These are phyloP conservation scores for Guyanaporus albipodus DNA, from an alignment of 768 basidiomycete genomes.

Conservation along the genomic window DNA sequence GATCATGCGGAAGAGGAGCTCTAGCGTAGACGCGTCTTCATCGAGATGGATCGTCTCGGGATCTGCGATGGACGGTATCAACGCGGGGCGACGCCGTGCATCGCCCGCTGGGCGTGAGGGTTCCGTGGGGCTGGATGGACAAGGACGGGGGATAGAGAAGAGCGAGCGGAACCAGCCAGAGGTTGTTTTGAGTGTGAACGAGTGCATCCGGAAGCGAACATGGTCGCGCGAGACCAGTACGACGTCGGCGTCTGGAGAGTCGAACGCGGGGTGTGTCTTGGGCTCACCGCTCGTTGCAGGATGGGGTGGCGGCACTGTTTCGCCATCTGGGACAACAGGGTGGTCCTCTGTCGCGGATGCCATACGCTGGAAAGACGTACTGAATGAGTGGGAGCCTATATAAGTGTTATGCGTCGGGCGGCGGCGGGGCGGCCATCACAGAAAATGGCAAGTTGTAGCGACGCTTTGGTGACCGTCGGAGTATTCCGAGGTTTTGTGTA, in stretches of 20 bases:
- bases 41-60: constrained; percentile 48
- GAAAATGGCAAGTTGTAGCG: no score
- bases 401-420: no score
- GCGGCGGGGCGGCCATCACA: no score
- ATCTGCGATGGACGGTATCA: constrained; percentile 8
- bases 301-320: not conserved
- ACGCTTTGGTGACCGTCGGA: no score
- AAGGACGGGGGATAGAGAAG: constrained; percentile 50
- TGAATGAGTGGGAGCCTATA: no score
- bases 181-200: constrained; percentile 54
- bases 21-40: constrained; percentile 53
- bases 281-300: constrained; percentile 6
- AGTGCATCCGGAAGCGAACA: constrained; percentile 54
- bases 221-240: constrained; percentile 48
- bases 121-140: not conserved
- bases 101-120: not conserved
- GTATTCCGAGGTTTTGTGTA: no score
- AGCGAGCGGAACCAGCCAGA: constrained; percentile 57
- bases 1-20: constrained; percentile 55
- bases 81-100: not conserved
- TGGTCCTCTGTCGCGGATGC: constrained; percentile 13
- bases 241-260: constrained; percentile 51
- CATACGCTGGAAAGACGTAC: no score
- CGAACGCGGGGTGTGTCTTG: constrained; percentile 47
- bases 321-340: not conserved